phyloP scores from a whole-genome alignment of 345 rosid genomes.

The Lumnitzera littorea region DNA sequence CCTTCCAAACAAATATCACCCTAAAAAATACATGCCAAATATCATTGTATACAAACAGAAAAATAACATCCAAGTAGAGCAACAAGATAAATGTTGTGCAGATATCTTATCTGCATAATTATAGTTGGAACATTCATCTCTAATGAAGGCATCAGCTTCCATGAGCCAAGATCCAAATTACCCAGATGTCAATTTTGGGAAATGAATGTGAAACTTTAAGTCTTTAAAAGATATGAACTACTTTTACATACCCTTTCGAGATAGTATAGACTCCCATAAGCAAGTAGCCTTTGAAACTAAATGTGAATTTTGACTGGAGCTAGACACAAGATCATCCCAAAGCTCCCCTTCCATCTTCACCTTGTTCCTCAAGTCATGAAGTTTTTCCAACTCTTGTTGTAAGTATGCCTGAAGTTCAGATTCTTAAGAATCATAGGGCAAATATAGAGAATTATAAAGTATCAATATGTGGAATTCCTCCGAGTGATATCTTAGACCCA shows the following conservation, averaged over 20 bases:
- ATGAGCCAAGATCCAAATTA: neutral
- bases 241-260: constrained; percentile 71
- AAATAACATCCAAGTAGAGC: too few relatives aligned
- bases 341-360: constrained; percentile 95
- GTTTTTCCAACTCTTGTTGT: constrained; percentile 97
- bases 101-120: too few relatives aligned
- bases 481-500: constrained; percentile 4
- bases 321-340: constrained; percentile 97
- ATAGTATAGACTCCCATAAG: constrained; percentile 89
- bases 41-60: too few relatives aligned
- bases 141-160: too few relatives aligned
- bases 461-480: neutral
- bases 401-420: constrained; percentile 74
- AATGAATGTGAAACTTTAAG: neutral
- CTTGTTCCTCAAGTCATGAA: constrained; percentile 88
- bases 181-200: neutral
- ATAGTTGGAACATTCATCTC: too few relatives aligned
- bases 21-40: too few relatives aligned
- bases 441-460: neutral
- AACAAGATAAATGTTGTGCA: too few relatives aligned
- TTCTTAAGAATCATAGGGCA: constrained; percentile 12
- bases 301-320: constrained; percentile 94
- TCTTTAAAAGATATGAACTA: neutral
- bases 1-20: too few relatives aligned
- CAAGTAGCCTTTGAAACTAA: constrained; percentile 87